Conservation (phyloP, 257 asterid genomes). For the Nicotiana tomentosiformis region DNA sequence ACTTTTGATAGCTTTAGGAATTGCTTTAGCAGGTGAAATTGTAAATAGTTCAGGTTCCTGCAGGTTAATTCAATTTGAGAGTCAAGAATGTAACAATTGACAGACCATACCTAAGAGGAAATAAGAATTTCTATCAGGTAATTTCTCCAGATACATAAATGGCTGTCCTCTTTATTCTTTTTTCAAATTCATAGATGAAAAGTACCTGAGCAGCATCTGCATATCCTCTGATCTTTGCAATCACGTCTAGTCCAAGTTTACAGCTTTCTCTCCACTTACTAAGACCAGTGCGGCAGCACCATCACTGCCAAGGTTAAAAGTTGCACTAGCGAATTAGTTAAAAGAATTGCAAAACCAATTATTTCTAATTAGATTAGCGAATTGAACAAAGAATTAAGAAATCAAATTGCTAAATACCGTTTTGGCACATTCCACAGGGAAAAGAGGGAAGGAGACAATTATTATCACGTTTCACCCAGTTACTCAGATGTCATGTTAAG, state of each 20-base stretch:
- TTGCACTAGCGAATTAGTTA: constrained; percentile 11
- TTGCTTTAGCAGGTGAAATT: constrained; percentile 87
- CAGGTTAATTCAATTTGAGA: constrained; percentile 12
- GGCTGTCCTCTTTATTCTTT: background rate
- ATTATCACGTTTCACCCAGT: background rate
- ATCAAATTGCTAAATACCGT: background rate
- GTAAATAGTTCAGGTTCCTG: constrained; percentile 96
- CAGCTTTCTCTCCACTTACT: constrained; percentile 79
- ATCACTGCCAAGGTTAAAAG: constrained; percentile 41
- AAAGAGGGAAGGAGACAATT: background rate
- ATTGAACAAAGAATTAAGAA: background rate
- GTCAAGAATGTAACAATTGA: background rate
- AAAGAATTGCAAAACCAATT: background rate
- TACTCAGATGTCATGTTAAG: background rate
- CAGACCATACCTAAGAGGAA: background rate
- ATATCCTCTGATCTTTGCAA: constrained; percentile 82
- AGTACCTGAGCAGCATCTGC: constrained; percentile 96
- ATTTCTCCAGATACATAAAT: background rate
- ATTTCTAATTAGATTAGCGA: background rate
- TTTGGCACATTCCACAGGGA: background rate
- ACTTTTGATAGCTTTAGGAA: constrained; percentile 77
- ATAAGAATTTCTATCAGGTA: background rate
- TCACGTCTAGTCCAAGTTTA: constrained; percentile 75
- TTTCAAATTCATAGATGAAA: background rate
- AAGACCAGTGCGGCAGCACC: constrained; percentile 97